Base-by-base conservation (phyloP, 805 yeast genomes). In the Diddensiella transvaalensis region DNA sequence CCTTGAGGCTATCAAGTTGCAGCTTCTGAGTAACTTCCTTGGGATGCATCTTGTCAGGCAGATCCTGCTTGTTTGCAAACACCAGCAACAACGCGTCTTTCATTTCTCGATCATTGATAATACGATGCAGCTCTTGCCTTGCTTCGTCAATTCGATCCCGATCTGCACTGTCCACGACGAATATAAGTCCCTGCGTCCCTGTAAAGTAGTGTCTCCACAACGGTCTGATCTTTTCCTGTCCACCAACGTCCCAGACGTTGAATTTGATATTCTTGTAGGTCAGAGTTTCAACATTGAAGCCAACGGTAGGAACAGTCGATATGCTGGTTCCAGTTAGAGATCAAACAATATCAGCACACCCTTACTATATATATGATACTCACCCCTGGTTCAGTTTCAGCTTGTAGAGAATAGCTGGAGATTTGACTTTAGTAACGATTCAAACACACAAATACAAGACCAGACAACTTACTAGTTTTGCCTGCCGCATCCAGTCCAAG, bases 171-270 rank as follows among this genome's bases (percentile, higher is more conserved):
- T 90, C 98, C 51, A 90, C 84, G 47, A 90, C 97, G 66, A 87
- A 90, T 47, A 90, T 87, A 50, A 90, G 75, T 6, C 96, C 96
- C 63, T 88, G 85, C 3, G 96, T 87, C 33, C 96, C 96, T 10
- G 95, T 86, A 68, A 85, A 88, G 69, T 90, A 90, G 64, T 90
- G 96, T 67, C 96, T 81, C 97, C 98, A 90, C 50, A 90, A 74
- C 0, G 95, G 95, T 63, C 96, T 79, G 58, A 89, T 79, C 66
- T 95, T 75, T 61, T 86, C 95, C 72, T 88, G 97, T 64, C 96
- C 97, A 70, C 97, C 97, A 52, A 93, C 93, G 67, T 87, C 95
- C 95, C 95, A 87, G 63, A 87, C 89, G 52, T 88, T 87, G 71
- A 87, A 85, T 48, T 85, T 82, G 50, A 86, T 83, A 65, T 85